Base-by-base conservation (phyloP, 306 rosid genomes). In the Corylus heterophylla region DNA sequence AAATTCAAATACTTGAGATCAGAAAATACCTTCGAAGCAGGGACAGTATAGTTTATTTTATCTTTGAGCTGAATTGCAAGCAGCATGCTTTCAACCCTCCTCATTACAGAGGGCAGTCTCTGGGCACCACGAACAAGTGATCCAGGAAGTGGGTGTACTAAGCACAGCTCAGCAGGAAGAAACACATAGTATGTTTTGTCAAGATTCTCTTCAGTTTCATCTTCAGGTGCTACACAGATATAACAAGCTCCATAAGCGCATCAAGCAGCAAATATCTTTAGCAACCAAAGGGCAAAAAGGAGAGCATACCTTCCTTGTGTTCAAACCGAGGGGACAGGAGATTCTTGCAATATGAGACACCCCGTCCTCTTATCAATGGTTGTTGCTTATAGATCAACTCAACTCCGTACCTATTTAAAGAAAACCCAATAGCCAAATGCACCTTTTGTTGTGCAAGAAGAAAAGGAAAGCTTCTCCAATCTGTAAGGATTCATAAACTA, bases 261-360 rank as follows among this genome's bases (percentile, higher is more conserved):
- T 69, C 77, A 68, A 71, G 42, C 31, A 42, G 72, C 13, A 81
- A 45, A 76, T 54, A 56, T 48, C 8, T 75, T 72, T 47, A 71
- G 47, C 64, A 75, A 54, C 82, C 51, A 39, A 69, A 69, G 59
- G 35, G 78, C 49, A 81, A 79, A 73, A 54, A 74, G 12, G 49
- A 81, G 82, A 80, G 56, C 87, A 62, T 83, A 93, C 99, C 91
- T 88, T 95, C 99, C 63, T 85, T 74, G 67, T 90, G 97, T 85
- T 93, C 99, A 80, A 95, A 93, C 70, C 97, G 93, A 64, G 99
- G 99, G 59, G 96, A 95, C 76, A 95, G 84, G 78, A 95, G 97
- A 85, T 95, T 95, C 91, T 95, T 95, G 89, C 99, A 95, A 86
- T 95, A 93, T 27, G 99, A 95, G 75, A 95, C 99, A 82, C 99